Percentiles rank a stretch among this genome's conserved stretches.
Evolutionary conservation across 345 rosid species (phyloP).

Genomic region (Xanthoceras sorbifolium): DNA sequence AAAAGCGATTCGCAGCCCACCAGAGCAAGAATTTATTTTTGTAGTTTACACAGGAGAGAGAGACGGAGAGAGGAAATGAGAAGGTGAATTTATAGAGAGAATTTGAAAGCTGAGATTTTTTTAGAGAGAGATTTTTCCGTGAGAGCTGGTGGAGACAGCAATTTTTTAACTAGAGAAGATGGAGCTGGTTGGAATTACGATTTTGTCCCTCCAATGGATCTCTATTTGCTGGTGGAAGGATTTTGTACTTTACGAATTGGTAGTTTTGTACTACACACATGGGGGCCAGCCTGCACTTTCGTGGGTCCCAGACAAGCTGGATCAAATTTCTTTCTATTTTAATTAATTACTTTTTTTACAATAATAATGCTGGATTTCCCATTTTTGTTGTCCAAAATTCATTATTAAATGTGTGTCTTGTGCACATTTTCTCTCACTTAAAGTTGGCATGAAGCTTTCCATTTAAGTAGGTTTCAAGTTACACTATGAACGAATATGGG

Average conservation of each 20-base stretch:
- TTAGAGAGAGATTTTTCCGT: slow-evolving; percentile 15
- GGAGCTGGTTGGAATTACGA: background rate
- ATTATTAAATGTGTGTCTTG: too few relatives aligned
- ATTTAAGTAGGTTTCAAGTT: too few relatives aligned
- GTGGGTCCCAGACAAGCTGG: slow-evolving; percentile 1
- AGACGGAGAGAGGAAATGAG: background rate
- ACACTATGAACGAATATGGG: too few relatives aligned
- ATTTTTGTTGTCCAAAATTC: too few relatives aligned
- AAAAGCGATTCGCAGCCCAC: background rate
- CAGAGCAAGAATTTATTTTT: too few relatives aligned
- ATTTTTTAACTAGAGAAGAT: slow-evolving; percentile 32
- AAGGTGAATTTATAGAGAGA: background rate
- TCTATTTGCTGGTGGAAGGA: background rate
- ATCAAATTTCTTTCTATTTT: background rate
- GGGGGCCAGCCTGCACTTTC: background rate
- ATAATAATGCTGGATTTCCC: too few relatives aligned
- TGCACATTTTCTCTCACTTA: too few relatives aligned
- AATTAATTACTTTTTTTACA: too few relatives aligned
- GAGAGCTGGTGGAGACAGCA: slow-evolving; percentile 41
- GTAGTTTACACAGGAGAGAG: background rate
- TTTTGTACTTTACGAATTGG: background rate
- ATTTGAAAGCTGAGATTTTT: background rate
- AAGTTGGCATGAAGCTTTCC: too few relatives aligned
- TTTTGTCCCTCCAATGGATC: background rate
- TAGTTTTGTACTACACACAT: slow-evolving; percentile 18